phyloP scores from a whole-genome alignment of 2,329 filamentous ascomycete species.

The Penicillium concentricum region DNA sequence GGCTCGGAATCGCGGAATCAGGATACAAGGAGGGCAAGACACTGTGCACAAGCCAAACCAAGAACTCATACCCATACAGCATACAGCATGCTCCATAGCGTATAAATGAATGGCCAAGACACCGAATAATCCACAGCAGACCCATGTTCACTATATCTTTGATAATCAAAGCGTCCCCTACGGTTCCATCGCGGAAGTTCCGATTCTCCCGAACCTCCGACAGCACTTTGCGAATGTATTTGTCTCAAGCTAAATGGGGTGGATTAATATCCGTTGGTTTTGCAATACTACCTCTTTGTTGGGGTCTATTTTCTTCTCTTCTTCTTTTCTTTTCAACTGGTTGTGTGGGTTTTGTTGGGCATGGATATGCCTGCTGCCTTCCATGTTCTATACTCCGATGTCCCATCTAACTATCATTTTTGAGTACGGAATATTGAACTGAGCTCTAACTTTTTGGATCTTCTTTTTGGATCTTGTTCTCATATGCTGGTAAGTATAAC shows the following conservation, averaged over 20 bases:
- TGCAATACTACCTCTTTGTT: not conserved
- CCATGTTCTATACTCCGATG: not conserved
- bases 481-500: not conserved
- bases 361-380: not conserved
- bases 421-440: not conserved
- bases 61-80: not conserved
- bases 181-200: constrained; percentile 18
- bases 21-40: not conserved
- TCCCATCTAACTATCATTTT: not conserved
- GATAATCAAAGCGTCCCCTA: constrained; percentile 3
- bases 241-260: not conserved
- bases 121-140: not conserved
- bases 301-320: not conserved
- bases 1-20: not conserved
- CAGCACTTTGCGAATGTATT: not conserved
- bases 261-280: not conserved
- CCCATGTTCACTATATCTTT: not conserved
- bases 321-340: not conserved
- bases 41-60: not conserved
- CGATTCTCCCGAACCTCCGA: constrained; percentile 22
- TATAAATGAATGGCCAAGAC: not conserved
- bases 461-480: not conserved
- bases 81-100: not conserved
- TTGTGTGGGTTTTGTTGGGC: not conserved
- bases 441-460: not conserved